These are phyloP conservation scores for Paxillus rubicundulus DNA, from an alignment of 768 basidiomycete genomes.

Conservation along the genomic window DNA sequence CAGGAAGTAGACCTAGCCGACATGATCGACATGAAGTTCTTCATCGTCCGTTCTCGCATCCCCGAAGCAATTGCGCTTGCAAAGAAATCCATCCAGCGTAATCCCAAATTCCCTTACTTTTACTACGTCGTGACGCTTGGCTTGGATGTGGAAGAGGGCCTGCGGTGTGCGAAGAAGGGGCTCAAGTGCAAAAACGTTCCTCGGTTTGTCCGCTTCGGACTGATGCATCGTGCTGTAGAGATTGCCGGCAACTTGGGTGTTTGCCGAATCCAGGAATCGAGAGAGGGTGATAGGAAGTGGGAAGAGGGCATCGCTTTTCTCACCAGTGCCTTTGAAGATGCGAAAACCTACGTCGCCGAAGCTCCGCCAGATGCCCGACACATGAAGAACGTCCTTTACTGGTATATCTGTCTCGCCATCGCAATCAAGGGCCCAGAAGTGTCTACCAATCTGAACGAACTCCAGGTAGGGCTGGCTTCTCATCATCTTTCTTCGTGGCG, in stretches of 20 bases:
- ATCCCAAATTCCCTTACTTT: conserved; percentile 59
- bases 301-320: conserved; percentile 62
- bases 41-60: conserved; percentile 48
- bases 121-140: conserved; percentile 60
- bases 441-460: conserved; percentile 46
- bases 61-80: conserved; percentile 49
- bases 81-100: conserved; percentile 47
- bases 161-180: conserved; percentile 65
- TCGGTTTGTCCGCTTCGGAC: conserved; percentile 52
- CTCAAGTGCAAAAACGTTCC: conserved; percentile 53
- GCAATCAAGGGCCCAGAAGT: conserved; percentile 50
- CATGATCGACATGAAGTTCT: conserved; percentile 62
- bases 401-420: conserved; percentile 55
- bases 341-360: conserved; percentile 50
- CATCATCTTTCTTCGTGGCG: neutral
- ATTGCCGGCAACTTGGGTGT: conserved; percentile 60
- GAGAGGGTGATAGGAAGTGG: conserved; percentile 43
- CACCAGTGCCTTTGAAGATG: conserved; percentile 58
- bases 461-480: conserved; percentile 47
- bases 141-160: conserved; percentile 45
- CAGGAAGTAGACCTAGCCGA: conserved; percentile 54
- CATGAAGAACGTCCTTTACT: conserved; percentile 57
- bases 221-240: conserved; percentile 61
- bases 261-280: conserved; percentile 43
- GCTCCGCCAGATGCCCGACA: conserved; percentile 63